Conservation (phyloP, 2,329 filamentous ascomycete species). For the Diaporthe capsici region DNA sequence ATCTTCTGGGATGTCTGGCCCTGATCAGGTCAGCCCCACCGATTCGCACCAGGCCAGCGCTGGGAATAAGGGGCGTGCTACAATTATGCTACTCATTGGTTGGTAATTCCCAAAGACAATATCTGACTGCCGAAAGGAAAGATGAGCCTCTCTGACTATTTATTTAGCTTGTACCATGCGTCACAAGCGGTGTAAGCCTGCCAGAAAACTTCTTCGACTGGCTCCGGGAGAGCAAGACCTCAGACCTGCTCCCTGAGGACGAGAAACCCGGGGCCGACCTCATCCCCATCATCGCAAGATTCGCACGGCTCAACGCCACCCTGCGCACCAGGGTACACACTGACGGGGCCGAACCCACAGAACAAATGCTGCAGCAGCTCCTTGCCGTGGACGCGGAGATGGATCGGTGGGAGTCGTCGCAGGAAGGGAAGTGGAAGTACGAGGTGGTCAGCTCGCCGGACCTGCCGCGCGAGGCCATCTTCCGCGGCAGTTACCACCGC, state of each 20-base stretch:
- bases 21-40: slow-evolving; percentile 65
- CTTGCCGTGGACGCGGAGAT: slow-evolving; percentile 58
- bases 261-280: slow-evolving; percentile 57
- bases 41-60: slow-evolving; percentile 53
- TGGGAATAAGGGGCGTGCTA: slow-evolving; percentile 66
- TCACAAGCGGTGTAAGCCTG: slow-evolving; percentile 56
- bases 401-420: slow-evolving; percentile 54
- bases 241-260: slow-evolving; percentile 51
- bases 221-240: slow-evolving; percentile 43
- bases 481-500: slow-evolving; percentile 67
- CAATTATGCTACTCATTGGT: slow-evolving; percentile 72
- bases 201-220: slow-evolving; percentile 60
- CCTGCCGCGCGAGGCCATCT: slow-evolving; percentile 59
- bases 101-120: slow-evolving; percentile 43
- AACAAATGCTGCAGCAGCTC: slow-evolving; percentile 55
- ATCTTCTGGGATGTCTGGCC: slow-evolving; percentile 72
- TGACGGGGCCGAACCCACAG: slow-evolving; percentile 55
- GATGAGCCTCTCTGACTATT: slow-evolving; percentile 8
- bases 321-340: slow-evolving; percentile 52
- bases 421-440: slow-evolving; percentile 56
- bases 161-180: slow-evolving; percentile 60
- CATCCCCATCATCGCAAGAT: slow-evolving; percentile 56
- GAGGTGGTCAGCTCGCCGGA: slow-evolving; percentile 50
- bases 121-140: slow-evolving; percentile 13
- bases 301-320: slow-evolving; percentile 56